phyloP scores from a whole-genome alignment of 352 stramenopile species.

The Phytophthora brassicae region DNA sequence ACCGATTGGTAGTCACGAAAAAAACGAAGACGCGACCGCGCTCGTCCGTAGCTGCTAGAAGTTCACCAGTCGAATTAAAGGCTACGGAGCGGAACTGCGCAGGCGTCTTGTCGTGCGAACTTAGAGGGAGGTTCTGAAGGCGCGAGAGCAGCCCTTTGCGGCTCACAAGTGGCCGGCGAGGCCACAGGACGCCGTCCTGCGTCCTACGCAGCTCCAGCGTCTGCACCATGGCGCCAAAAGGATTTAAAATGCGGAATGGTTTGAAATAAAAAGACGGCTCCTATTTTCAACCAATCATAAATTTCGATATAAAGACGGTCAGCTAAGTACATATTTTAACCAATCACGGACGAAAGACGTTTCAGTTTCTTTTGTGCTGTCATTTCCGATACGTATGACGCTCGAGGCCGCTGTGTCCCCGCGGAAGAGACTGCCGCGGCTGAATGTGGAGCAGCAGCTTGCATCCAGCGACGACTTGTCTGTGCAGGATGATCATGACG shows the following conservation, averaged over 20 bases:
- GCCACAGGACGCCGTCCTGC: constrained; percentile 76
- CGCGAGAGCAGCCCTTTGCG: constrained; percentile 66
- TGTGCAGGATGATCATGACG: constrained; percentile 7
- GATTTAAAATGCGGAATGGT: background rate
- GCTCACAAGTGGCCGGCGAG: constrained; percentile 67
- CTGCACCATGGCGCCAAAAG: constrained; percentile 53
- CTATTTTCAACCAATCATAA: too few relatives aligned
- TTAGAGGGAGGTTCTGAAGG: constrained; percentile 65
- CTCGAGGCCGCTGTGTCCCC: constrained; percentile 19
- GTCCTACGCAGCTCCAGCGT: constrained; percentile 67
- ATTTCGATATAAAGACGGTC: background rate
- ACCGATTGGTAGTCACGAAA: constrained; percentile 76
- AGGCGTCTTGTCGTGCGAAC: constrained; percentile 55
- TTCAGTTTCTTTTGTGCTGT: too few relatives aligned
- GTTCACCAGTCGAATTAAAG: constrained; percentile 69
- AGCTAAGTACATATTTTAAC: background rate
- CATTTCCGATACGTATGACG: constrained; percentile 2
- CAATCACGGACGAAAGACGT: too few relatives aligned
- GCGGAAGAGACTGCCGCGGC: constrained; percentile 33
- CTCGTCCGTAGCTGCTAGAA: constrained; percentile 70
- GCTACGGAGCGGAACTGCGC: constrained; percentile 60
- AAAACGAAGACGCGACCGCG: constrained; percentile 82
- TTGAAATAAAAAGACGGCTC: too few relatives aligned
- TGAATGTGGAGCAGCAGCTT: constrained; percentile 19
- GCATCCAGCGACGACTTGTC: background rate